These are phyloP conservation scores for Saprolegnia diclina DNA, from an alignment of 352 stramenopile species.

Conservation along the genomic window DNA sequence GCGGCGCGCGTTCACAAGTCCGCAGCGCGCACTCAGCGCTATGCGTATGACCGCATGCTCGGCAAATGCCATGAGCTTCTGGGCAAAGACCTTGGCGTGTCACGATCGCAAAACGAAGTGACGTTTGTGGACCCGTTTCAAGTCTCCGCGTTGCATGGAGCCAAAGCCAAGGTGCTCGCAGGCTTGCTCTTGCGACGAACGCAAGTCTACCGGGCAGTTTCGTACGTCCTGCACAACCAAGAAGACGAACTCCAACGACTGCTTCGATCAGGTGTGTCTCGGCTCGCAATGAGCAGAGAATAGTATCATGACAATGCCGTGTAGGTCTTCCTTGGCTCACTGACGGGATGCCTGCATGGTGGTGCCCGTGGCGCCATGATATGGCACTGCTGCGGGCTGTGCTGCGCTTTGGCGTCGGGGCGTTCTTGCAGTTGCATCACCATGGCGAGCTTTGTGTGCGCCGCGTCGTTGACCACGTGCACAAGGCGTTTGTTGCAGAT, in stretches of 20 bases:
- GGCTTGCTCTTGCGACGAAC: constrained; percentile 75
- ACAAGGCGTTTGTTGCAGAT: not conserved
- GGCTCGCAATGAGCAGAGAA: constrained; percentile 35
- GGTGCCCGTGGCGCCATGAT: constrained; percentile 86
- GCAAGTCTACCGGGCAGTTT: constrained; percentile 64
- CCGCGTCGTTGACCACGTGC: constrained; percentile 5
- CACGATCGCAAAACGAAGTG: constrained; percentile 75
- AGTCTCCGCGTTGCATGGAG: constrained; percentile 68
- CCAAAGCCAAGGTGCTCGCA: constrained; percentile 80
- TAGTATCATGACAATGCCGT: not conserved
- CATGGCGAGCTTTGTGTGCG: not conserved
- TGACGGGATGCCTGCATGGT: constrained; percentile 80
- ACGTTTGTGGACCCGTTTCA: constrained; percentile 84
- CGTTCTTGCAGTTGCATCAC: constrained; percentile 1
- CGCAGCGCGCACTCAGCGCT: constrained; percentile 14
- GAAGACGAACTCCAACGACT: constrained; percentile 39
- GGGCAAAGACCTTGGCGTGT: constrained; percentile 31
- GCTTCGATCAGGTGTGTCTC: constrained; percentile 51
- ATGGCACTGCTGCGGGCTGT: constrained; percentile 72
- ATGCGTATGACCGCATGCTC: constrained; percentile 25
- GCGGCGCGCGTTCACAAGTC: constrained; percentile 19
- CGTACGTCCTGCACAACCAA: constrained; percentile 47
- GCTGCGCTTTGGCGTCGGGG: constrained; percentile 58
- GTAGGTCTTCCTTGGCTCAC: constrained; percentile 10
- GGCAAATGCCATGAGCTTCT: constrained; percentile 24